Evolutionary conservation across 768 basidiomycete genomes (phyloP), one percentile per base, ranked within the genome.

Genomic region (Lactarius sanguifluus): DNA sequence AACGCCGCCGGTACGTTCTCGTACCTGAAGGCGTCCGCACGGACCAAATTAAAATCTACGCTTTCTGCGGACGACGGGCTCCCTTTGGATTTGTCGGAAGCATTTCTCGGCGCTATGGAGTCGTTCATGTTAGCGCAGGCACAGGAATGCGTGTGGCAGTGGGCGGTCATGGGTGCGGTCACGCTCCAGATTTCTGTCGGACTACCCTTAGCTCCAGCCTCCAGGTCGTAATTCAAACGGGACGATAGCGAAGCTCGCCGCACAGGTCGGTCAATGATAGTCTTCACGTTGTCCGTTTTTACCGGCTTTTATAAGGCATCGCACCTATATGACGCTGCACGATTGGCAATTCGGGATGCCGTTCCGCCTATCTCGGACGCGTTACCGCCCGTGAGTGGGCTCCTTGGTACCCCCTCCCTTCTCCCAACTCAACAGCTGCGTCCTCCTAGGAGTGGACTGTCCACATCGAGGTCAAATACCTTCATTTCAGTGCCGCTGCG

Each of bases 101-200:
- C 83, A 0, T 88, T 90, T 70, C 72, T 92, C 28, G 80, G 79
- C 57, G 81, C 85, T 32, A 73, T 97, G 52, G 86, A 92, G 73
- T 84, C 77, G 69, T 82, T 98, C 63, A 89, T 94, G 86, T 82
- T 96, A 5, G 94, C 94, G 0, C 94, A 98, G 76, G 96, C 95
- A 1, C 96, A 98, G 71, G 97, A 99, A 78, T 96, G 93, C 73
- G 93, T 88, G 50, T 98, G 96, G 96, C 95, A 96, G 74, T 85
- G 90, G 70, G 95, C 95, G 18, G 88, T 90, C 73, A 77, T 92
- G 65, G 91, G 94, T 93, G 71, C 71, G 65, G 60, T 61, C 57
- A 58, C 18, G 54, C 9, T 47, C 20, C 52, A 25, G 34, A 25
- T 52, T 38, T 68, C 50, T 65, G 58, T 63, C 61, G 16, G 28